Evolutionary conservation across 2,329 filamentous ascomycete species (phyloP), one percentile per base, ranked within the genome.

Genomic region (Xylaria sp.): DNA sequence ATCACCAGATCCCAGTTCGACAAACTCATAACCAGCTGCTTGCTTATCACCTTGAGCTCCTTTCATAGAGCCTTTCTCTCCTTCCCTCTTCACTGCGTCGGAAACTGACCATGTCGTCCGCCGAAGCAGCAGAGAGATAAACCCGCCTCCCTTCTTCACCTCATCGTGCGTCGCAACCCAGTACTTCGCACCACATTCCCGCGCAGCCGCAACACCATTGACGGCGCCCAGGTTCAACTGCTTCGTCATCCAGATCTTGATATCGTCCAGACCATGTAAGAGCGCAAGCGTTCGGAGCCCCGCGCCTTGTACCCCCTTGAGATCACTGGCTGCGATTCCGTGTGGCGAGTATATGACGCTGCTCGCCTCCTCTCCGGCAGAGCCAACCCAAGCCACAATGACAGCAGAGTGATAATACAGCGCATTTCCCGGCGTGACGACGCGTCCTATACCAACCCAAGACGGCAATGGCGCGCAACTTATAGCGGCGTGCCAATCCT

Each of bases 101-200:
- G 78, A 76, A 12, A 88, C 71, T 1, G 78, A 82, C 67, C 85
- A 84, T n/a, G 75, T 70, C 63, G 82, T 84, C 61, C 84, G 75
- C 51, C 77, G 77, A 61, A 89, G 73, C 50, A 90, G 83, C 69
- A 80, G 78, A 79, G 86, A 84, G 10, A 91, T 84, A 5, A 91
- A 73, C 0, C 89, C 89, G 0, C 83, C 84, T 0, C 88, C 89
- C 63, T 78, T 84, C 78, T 91, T 91, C 4, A 87, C 80, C 77
- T 91, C 89, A 72, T 91, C 89, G 73, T 92, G 89, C 31, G 90
- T 91, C 0, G 84, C 85, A 20, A 91, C 79, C 90, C 89, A 92
- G 73, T 91, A 91, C 72, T 66, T 69, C 18, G 69, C 66, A 9
- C 62, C 48, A 18, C 46, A 66, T 31, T 44, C 66, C 46, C 66